These are phyloP conservation scores for Thermothielavioides terrestris DNA, from an alignment of 495 filamentous ascomycete species.

Conservation along the genomic window DNA sequence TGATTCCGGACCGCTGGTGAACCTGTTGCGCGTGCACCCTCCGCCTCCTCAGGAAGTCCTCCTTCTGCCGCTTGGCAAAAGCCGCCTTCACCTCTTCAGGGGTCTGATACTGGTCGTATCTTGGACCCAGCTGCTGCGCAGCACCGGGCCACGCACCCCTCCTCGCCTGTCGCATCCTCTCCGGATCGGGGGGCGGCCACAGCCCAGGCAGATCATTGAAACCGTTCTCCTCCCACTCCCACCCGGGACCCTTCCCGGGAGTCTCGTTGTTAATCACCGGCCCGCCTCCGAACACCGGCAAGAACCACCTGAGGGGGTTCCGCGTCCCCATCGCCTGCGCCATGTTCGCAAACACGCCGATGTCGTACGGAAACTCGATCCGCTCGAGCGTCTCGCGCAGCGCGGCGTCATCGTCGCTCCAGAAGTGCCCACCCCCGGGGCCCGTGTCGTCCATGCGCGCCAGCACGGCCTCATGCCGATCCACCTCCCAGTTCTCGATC, in stretches of 20 bases:
- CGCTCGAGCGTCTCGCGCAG: slow-evolving; percentile 52
- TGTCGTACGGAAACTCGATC: slow-evolving; percentile 91
- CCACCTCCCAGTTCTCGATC: slow-evolving; percentile 91
- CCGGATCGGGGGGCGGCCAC: slow-evolving; percentile 90
- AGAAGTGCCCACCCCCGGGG: slow-evolving; percentile 41
- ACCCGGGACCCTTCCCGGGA: slow-evolving; percentile 35
- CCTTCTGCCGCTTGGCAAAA: slow-evolving; percentile 31
- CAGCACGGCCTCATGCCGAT: slow-evolving; percentile 73
- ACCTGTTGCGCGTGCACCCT: slow-evolving; percentile 21
- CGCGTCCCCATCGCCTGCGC: slow-evolving; percentile 78
- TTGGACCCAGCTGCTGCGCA: slow-evolving; percentile 7
- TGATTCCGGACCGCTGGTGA: slow-evolving; percentile 21
- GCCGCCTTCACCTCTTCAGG: slow-evolving; percentile 25
- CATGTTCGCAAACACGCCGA: slow-evolving; percentile 81
- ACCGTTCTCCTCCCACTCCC: slow-evolving; percentile 72
- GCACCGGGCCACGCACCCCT: slow-evolving; percentile 27
- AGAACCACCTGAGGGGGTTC: slow-evolving; percentile 64
- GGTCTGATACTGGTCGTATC: slow-evolving; percentile 11
- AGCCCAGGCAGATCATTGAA: slow-evolving; percentile 61
- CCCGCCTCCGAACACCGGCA: slow-evolving; percentile 35
- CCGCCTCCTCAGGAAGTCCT: slow-evolving; percentile 35
- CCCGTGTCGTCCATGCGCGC: slow-evolving; percentile 49
- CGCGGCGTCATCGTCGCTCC: slow-evolving; percentile 21
- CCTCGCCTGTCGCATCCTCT: slow-evolving; percentile 52
- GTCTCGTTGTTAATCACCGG: slow-evolving; percentile 21